phyloP scores from a whole-genome alignment of 2,329 filamentous ascomycete genomes.

The Apiospora arundinis region DNA sequence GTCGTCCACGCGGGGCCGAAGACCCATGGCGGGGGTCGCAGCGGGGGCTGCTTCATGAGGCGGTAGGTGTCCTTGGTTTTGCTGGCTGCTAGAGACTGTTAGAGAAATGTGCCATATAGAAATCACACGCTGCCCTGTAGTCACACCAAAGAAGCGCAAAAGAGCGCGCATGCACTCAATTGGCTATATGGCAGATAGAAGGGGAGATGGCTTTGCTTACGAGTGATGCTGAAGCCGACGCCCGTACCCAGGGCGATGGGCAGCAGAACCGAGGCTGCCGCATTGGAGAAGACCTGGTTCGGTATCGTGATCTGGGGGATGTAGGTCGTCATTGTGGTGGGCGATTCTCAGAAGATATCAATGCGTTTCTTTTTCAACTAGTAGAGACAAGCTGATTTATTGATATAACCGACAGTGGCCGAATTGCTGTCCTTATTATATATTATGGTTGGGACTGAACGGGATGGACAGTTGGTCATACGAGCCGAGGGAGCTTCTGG shows the following conservation, averaged over 20 bases:
- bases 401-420: background rate
- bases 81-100: slow-evolving; percentile 48
- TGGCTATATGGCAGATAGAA: slow-evolving; percentile 19
- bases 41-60: slow-evolving; percentile 70
- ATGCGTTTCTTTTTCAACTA: background rate
- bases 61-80: slow-evolving; percentile 68
- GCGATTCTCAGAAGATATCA: slow-evolving; percentile 30
- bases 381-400: background rate
- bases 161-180: background rate
- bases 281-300: slow-evolving; percentile 71
- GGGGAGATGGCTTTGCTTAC: slow-evolving; percentile 50
- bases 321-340: slow-evolving; percentile 72
- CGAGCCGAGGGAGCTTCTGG: slow-evolving; percentile 4
- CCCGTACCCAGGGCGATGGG: slow-evolving; percentile 75
- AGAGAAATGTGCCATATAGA: background rate
- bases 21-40: slow-evolving; percentile 64
- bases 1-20: slow-evolving; percentile 72
- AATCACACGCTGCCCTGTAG: too few relatives aligned
- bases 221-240: slow-evolving; percentile 72
- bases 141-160: background rate
- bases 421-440: background rate
- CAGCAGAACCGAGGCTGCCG: slow-evolving; percentile 76
- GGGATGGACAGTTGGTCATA: background rate
- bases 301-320: slow-evolving; percentile 79
- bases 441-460: background rate